Evolutionary conservation across 108 stramenopile genomes (phyloP), one percentile per base, ranked within the genome.

Genomic region (Cyclostephanos tholiformis): DNA sequence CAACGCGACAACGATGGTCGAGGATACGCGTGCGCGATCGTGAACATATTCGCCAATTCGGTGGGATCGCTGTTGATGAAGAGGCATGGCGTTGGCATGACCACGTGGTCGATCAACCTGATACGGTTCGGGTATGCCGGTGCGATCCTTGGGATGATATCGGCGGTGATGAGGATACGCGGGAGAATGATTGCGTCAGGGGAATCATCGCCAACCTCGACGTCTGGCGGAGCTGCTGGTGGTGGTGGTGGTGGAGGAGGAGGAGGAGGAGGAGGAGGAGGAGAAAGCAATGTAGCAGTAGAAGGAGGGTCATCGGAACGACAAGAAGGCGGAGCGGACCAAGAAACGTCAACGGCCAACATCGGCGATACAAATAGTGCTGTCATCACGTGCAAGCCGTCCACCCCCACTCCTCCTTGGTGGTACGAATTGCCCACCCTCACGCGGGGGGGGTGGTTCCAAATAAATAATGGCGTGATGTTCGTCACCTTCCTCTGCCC

Each of bases 71-170:
- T 89, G n/a, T 65, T 93, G 55, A 95, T 92, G 30, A 94, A 94
- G 69, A 59, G 87, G 67, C 75, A 88, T 74, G 93, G 93, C 2
- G 69, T 60, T 2, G 76, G 67, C 1, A 83, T 94, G 82, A 88
- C 91, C 19, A 89, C 92, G 16, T 94, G 87, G 88, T 80, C 89
- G 59, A 94, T 97, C 49, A 91, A 88, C 35, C 59, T 95, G 38
- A 80, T 97, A 49, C 90, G 96, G 29, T 97, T 97, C 82, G 96
- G 96, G 4, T 92, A 87, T 76, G 88, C 96, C 7, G 90, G 89
- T 11, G 55, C 87, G 1, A 50, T 84, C 53, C 91, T 92, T 78
- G 19, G 77, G 13, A 23, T 73, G 12, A 38, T 91, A 30, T 90
- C 88, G 29, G 4, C 67, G 0, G 53, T 39, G 14, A 82, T 88